Base-by-base conservation (phyloP, 2,329 filamentous ascomycete genomes). In the Scedosporium apiospermum region DNA sequence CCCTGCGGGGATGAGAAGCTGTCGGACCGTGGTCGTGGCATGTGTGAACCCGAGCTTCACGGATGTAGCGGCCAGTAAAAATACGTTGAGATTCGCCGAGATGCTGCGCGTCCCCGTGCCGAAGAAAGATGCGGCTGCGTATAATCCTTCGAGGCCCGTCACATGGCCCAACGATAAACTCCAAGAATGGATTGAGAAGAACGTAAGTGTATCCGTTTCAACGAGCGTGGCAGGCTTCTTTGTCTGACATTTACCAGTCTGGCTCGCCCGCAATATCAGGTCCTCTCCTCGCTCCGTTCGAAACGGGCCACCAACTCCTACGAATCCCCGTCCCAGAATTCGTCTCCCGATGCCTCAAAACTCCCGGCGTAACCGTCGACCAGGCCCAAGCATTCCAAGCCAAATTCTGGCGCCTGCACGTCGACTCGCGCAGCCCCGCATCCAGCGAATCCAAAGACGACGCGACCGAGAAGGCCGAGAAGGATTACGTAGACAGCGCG, bases 81-180 rank as follows among this genome's bases (percentile, higher is more conserved):
- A 82, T 65, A 80, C 79, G 0, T 67, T 81, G 63, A 71, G 78
- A 6, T 81, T 80, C 62, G 79, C 78, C 1, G 77, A 81, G 71
- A 73, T 80, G 70, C 67, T 82, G 61, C 71, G 76, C 1, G 76
- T 78, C 1, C 65, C 72, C 1, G 68, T 73, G 6, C 75, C 77
- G 2, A 69, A 66, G 61, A 58, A 65, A 1, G 69, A 67, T 46
- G 26, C 64, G 4, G 64, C 61, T 3, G 61, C 62, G 4, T 71
- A 70, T 61, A 68, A 74, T 61, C 63, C 68, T 0, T 63, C 61
- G 6, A 67, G 68, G 23, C 74, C 77, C 2, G 44, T 21, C 16
- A 49, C 44, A 4, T 49, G 44, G 44, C 16, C 44, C n/a, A 49
- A 49, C 21, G 44, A 49, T 14, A 21, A 49, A 49, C 18, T 49